Evolutionary conservation across 2,329 filamentous ascomycete species (phyloP), one percentile per base, ranked within the genome.

Genomic region (Arthroderma sp.): DNA sequence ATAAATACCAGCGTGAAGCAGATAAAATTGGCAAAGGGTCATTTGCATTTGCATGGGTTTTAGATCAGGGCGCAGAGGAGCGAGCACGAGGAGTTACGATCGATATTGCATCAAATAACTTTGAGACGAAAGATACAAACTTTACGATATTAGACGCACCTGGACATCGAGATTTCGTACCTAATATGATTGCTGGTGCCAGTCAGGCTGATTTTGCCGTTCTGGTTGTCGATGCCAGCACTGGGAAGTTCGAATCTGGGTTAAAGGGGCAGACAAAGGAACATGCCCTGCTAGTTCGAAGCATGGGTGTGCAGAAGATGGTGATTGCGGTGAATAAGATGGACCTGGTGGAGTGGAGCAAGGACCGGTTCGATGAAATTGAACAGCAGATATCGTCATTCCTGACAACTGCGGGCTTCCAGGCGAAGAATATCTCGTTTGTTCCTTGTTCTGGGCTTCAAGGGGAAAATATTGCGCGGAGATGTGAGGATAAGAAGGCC

Each of bases 121-220:
- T 98, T 67, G 88, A 94, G 68, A 98, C 94, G 0, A 84, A 88
- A 1, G 86, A 80, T 55, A 93, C 89, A 0, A 81, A 80, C 9
- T 97, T 97, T 67, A 97, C 93, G 1, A 95, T 98, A 49, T 79
- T 98, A 3, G 93, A 98, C 69, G 91, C 93, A 0, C 93, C 93
- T 0, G 93, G 93, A 0, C 93, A 98, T 71, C 82, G 85, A 60
- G 93, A 98, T 69, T 98, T 97, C 68, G 90, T 98, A 19, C 93
- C 93, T 0, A 98, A 96, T 70, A 98, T 98, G 93, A 96, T 98
- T 69, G 91, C 91, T 1, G 93, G 93, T 13, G 90, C 91, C 2
- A 93, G 88, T 59, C 91, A 96, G 72, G 94, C 93, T 8, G 93
- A 98, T 69, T 93, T 97, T 71, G 93, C 91, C 0, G 86, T 98